Evolutionary conservation across 768 basidiomycete species (phyloP), one percentile per base, ranked within the genome.

Genomic region (Leucogyrophana mollusca): DNA sequence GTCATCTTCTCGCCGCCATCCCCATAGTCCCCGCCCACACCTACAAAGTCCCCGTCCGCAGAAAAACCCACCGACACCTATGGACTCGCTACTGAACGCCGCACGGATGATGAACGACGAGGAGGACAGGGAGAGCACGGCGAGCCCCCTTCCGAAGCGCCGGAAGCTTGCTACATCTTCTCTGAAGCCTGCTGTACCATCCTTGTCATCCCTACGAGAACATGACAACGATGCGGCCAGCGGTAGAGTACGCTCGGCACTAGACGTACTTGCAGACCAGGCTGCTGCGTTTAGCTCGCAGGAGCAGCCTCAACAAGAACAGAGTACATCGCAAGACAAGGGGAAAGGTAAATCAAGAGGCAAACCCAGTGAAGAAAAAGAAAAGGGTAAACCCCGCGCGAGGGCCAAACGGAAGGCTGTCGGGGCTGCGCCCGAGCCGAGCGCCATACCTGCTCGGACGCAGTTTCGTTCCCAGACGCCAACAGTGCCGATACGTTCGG

Each of bases 241-340:
- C 21, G 58, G 56, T 24, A 55, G 71, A 39, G 63, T 73, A 37
- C 68, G 64, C 49, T 78, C 79, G 49, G 86, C 82, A 6, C 66
- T 89, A 56, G 85, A 89, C 55, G 84, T 89, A 7, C 67, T 88
- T 25, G 87, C 86, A 1, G 85, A 87, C 53, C 84, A 87, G 58
- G 84, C 87, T 3, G 82, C 82, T 7, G 78, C 67, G 13, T 77
- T 77, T 61, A 63, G 69, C 60, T 59, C 72, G 54, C 50, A 70
- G 56, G 58, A 70, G 40, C 61, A 57, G 45, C 13, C 43, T 16
- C 39, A 22, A 14, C 48, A 43, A 25, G 27, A 30, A 30, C 6
- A 30, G 27, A n/a, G n/a, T n/a, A n/a, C n/a, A n/a, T 32, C 27
- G 0, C 47, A 39, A 14, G 16, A 33, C 3, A 55, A 55, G 49